Conservation (phyloP, 2,329 filamentous ascomycete species). For the Monosporascus ibericus region DNA sequence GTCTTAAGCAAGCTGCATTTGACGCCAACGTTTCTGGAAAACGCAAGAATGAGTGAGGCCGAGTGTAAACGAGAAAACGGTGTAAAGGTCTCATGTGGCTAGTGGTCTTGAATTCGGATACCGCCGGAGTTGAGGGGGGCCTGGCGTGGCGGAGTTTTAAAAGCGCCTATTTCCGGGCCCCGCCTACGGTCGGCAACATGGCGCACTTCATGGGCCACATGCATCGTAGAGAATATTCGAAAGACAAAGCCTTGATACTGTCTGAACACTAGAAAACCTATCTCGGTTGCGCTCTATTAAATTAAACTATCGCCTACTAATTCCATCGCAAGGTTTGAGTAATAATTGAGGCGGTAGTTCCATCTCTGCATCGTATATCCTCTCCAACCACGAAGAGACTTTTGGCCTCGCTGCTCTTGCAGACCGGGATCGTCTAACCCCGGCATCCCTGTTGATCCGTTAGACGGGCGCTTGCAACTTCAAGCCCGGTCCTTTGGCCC, state of each 20-base stretch:
- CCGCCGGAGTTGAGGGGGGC: background rate
- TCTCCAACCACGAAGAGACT: background rate
- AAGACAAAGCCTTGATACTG: no score
- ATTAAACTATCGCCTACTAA: background rate
- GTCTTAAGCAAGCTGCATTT: background rate
- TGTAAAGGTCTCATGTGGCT: background rate
- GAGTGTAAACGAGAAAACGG: background rate
- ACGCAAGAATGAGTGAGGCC: background rate
- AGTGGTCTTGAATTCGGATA: background rate
- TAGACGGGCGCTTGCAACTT: slow-evolving; percentile 7
- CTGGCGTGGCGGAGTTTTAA: background rate
- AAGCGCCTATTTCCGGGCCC: slow-evolving; percentile 1
- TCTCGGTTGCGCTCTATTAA: no score
- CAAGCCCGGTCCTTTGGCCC: background rate
- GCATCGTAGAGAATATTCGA: background rate
- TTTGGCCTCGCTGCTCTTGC: background rate
- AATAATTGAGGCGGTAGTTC: no score
- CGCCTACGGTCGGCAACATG: slow-evolving; percentile 29
- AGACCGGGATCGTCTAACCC: background rate
- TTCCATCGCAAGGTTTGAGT: no score
- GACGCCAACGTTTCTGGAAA: background rate
- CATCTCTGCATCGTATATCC: no score
- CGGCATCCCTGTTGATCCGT: background rate
- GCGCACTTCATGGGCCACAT: slow-evolving; percentile 24
- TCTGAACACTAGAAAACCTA: no score